Percentiles rank a stretch among this genome's conserved stretches.
These are phyloP conservation scores for Aspergillus asperescens DNA, from an alignment of 495 filamentous ascomycete genomes.

Conservation along the genomic window DNA sequence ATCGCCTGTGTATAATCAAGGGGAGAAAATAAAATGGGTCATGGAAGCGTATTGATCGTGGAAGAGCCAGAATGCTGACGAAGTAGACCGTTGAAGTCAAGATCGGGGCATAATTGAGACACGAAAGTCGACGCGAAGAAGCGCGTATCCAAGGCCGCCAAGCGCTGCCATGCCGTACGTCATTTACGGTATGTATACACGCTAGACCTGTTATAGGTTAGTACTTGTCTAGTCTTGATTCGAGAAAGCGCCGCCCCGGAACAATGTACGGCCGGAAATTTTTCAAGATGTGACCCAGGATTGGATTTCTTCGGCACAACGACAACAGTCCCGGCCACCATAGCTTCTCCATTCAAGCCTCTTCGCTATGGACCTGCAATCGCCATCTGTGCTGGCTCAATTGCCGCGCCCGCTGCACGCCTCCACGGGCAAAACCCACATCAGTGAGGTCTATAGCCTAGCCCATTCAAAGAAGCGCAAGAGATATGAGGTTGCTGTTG, in stretches of 20 bases:
- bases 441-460: slow-evolving; percentile 67
- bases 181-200: slow-evolving; percentile 10
- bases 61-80: background rate
- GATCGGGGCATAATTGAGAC: background rate
- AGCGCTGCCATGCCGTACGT: slow-evolving; percentile 1
- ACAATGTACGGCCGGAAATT: slow-evolving; percentile 39
- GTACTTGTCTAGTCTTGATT: background rate
- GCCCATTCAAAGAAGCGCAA: slow-evolving; percentile 76
- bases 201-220: slow-evolving; percentile 3
- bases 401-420: slow-evolving; percentile 61
- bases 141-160: slow-evolving; percentile 16
- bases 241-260: slow-evolving; percentile 15
- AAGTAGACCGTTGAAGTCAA: background rate
- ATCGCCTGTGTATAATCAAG: slow-evolving; percentile 13
- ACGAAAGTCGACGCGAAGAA: slow-evolving; percentile 14
- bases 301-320: slow-evolving; percentile 21
- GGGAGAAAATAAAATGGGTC: background rate
- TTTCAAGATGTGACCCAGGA: slow-evolving; percentile 36
- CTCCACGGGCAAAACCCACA: slow-evolving; percentile 52
- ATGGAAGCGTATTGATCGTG: background rate
- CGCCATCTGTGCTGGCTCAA: slow-evolving; percentile 55
- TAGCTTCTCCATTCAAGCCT: slow-evolving; percentile 5
- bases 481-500: slow-evolving; percentile 75
- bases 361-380: slow-evolving; percentile 39
- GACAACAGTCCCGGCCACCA: slow-evolving; percentile 17